Percentiles rank a stretch among this genome's conserved stretches.
Evolutionary conservation across 2,329 filamentous ascomycete species (phyloP).

Genomic region (Ilyonectria destructans): DNA sequence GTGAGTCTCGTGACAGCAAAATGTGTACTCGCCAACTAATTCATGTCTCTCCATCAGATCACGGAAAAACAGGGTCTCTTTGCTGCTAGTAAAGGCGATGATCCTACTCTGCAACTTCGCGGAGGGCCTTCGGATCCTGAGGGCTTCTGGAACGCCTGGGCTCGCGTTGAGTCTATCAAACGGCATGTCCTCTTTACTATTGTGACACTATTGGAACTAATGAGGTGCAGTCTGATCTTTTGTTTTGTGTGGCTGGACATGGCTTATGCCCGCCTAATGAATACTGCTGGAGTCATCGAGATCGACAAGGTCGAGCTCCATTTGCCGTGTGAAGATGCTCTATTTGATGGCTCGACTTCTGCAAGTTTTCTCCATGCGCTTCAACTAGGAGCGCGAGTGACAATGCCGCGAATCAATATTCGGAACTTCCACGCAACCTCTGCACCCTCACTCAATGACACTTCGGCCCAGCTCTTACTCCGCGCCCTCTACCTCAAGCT

Average conservation of each 20-base stretch:
- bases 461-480: slow-evolving; percentile 27
- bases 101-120: not conserved
- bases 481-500: slow-evolving; percentile 26
- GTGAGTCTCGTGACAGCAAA: not conserved
- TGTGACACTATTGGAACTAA: not conserved
- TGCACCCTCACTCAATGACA: slow-evolving; percentile 15
- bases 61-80: slow-evolving; percentile 28
- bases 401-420: slow-evolving; percentile 23
- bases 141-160: slow-evolving; percentile 28
- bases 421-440: not conserved
- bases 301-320: slow-evolving; percentile 29
- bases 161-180: slow-evolving; percentile 29
- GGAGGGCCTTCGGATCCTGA: slow-evolving; percentile 3
- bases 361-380: slow-evolving; percentile 7
- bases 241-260: slow-evolving; percentile 28
- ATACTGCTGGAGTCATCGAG: slow-evolving; percentile 20
- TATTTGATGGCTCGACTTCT: slow-evolving; percentile 24
- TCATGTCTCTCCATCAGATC: not conserved
- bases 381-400: slow-evolving; percentile 3
- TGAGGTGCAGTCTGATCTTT: slow-evolving; percentile 4
- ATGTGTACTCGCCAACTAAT: not conserved
- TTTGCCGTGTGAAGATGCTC: slow-evolving; percentile 29
- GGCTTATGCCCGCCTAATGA: slow-evolving; percentile 30
- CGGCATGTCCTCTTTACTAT: slow-evolving; percentile 7
- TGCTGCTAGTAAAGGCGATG: not conserved